Evolutionary conservation across 2,329 filamentous ascomycete genomes (phyloP).

Genomic region (Pseudopyrenochaeta lycopersici): DNA sequence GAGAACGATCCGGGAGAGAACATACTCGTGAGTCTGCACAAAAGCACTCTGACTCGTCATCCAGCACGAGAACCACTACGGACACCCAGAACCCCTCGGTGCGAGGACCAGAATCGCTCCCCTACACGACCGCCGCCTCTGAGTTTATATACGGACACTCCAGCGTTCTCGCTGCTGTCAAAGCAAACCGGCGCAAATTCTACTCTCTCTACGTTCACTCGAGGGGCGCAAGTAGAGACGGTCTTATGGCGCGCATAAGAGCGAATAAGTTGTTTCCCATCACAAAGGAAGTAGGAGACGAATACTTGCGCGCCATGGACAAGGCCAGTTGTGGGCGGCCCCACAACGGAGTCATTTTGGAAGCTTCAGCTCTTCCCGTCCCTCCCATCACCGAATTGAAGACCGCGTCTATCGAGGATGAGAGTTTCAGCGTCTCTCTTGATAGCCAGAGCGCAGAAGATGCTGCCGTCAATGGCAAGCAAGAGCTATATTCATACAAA

Average conservation of each 20-base stretch:
- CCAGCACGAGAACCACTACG: background rate
- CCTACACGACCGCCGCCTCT: constrained; percentile 84
- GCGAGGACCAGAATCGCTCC: constrained; percentile 55
- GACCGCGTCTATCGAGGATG: constrained; percentile 53
- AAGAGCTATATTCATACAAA: constrained; percentile 59
- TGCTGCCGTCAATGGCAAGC: constrained; percentile 73
- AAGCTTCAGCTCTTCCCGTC: constrained; percentile 83
- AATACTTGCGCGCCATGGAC: constrained; percentile 75
- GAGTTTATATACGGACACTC: constrained; percentile 90
- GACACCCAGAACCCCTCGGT: background rate
- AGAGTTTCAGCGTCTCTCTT: constrained; percentile 50
- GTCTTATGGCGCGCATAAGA: constrained; percentile 29
- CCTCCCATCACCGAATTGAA: constrained; percentile 71
- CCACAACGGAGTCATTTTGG: constrained; percentile 89
- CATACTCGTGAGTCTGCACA: background rate
- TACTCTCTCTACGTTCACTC: constrained; percentile 80
- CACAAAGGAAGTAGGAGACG: constrained; percentile 64
- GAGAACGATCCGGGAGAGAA: constrained; percentile 1
- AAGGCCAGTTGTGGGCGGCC: constrained; percentile 84
- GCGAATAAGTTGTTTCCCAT: constrained; percentile 28
- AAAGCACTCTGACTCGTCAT: background rate
- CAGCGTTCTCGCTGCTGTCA: constrained; percentile 81
- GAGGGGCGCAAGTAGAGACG: constrained; percentile 27
- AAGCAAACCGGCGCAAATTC: constrained; percentile 72
- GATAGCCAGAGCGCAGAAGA: constrained; percentile 80